Evolutionary conservation across 441 rosid genomes (phyloP).

Genomic region (Aleurites moluccanus): DNA sequence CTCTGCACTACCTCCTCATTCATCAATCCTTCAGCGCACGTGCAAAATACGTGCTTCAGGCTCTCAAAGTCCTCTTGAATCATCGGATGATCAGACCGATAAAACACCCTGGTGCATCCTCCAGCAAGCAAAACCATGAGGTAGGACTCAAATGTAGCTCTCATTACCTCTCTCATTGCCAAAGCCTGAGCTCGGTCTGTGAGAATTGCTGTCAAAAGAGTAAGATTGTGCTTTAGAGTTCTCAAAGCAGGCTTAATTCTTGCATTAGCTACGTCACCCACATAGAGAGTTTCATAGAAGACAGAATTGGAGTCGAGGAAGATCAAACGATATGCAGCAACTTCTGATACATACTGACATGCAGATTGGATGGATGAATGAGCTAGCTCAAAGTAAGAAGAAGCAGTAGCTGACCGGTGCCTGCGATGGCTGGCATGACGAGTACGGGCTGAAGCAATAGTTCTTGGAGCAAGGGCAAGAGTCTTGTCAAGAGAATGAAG

Average conservation of each 20-base stretch:
- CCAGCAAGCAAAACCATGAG: slow-evolving; percentile 83
- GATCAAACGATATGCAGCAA: slow-evolving; percentile 82
- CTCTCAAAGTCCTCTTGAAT: slow-evolving; percentile 70
- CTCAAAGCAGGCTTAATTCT: slow-evolving; percentile 65
- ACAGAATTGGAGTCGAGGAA: slow-evolving; percentile 74
- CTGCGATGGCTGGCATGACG: slow-evolving; percentile 36
- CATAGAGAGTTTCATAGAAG: slow-evolving; percentile 67
- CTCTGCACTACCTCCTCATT: slow-evolving; percentile 59
- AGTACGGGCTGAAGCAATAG: slow-evolving; percentile 41
- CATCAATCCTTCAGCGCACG: slow-evolving; percentile 80
- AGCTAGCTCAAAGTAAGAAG: slow-evolving; percentile 66
- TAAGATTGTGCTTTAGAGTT: slow-evolving; percentile 65
- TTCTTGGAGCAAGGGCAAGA: slow-evolving; percentile 56
- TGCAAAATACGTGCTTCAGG: slow-evolving; percentile 62
- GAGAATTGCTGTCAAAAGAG: slow-evolving; percentile 65
- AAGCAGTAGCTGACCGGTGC: slow-evolving; percentile 37
- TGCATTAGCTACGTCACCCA: slow-evolving; percentile 56
- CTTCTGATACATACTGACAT: slow-evolving; percentile 77
- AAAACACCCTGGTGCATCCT: slow-evolving; percentile 58
- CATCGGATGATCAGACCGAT: slow-evolving; percentile 50
- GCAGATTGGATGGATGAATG: slow-evolving; percentile 61
- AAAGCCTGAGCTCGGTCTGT: slow-evolving; percentile 69
- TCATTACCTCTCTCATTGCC: slow-evolving; percentile 82
- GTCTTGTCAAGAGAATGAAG: slow-evolving; percentile 72
- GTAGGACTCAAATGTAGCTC: slow-evolving; percentile 69